phyloP scores from a whole-genome alignment of 2,329 filamentous ascomycete genomes.

The Aspergillus alliaceus region DNA sequence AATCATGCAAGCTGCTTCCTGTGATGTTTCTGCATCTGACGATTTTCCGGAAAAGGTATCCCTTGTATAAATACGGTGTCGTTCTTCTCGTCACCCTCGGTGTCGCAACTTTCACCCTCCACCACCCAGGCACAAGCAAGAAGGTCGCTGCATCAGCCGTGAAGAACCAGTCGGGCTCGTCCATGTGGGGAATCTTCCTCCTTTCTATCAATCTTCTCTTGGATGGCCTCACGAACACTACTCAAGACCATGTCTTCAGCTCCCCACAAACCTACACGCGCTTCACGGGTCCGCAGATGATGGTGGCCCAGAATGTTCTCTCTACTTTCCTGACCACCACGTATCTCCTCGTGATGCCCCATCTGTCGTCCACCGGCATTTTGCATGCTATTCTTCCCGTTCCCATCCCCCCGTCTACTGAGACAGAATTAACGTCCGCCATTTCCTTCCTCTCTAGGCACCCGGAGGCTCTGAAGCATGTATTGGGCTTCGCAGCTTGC shows the following conservation, averaged over 20 bases:
- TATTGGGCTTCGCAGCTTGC: constrained; percentile 84
- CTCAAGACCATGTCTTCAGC: constrained; percentile 90
- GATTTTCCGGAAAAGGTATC: constrained; percentile 83
- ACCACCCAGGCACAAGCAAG: constrained; percentile 65
- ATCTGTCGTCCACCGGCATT: constrained; percentile 67
- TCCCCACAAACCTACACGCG: constrained; percentile 64
- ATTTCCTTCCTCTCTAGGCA: constrained; percentile 77
- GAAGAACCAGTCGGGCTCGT: constrained; percentile 63
- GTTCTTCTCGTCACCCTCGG: constrained; percentile 87
- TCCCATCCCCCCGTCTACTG: constrained; percentile 54
- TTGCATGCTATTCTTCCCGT: constrained; percentile 68
- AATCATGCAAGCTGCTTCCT: constrained; percentile 97
- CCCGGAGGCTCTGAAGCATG: constrained; percentile 80
- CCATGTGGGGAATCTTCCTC: constrained; percentile 71
- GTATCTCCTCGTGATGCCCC: constrained; percentile 78
- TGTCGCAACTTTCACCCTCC: constrained; percentile 92
- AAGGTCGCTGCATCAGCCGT: constrained; percentile 49
- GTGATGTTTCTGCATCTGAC: constrained; percentile 97
- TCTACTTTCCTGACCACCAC: constrained; percentile 71
- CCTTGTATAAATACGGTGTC: constrained; percentile 94
- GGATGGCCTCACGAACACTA: constrained; percentile 93
- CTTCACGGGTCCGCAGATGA: constrained; percentile 96
- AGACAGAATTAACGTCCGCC: constrained; percentile 78
- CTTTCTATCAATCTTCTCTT: constrained; percentile 89
- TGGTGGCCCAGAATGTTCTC: constrained; percentile 95